Base-by-base conservation (phyloP, 176 grass and related monocot species). In the Oropetium thomaeum region DNA sequence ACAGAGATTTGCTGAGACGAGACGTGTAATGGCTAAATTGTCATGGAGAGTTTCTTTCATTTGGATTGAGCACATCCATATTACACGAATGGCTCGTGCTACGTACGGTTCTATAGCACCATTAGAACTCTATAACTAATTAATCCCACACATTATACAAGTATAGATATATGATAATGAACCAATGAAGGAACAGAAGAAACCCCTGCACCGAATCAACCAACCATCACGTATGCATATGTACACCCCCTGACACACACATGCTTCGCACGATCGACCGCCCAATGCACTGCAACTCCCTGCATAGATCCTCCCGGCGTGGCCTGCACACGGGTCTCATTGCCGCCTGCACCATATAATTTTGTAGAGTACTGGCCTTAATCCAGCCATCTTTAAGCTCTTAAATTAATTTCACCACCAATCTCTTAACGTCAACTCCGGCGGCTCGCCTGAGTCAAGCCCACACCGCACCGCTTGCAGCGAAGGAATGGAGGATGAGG, bases 401-500 rank as follows among this genome's bases (percentile, higher is more conserved):
- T 22, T 55, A 65, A n/a, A n/a, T n/a, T n/a, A n/a, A n/a, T n/a
- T 47, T 35, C 53, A 71, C 29, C 38, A 65, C 40, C 17, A 13
- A 13, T 20, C 20, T 26, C 31, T n/a, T 8, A 10, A 39, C 59
- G 62, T 47, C 75, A 57, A 69, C 37, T 52, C 51, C 22, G 75
- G 79, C 79, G 75, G 83, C 88, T 90, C 88, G 83, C 79, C 88
- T 41, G 88, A 70, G 65, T 83, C 69, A 38, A 69, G 35, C 60
- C 59, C 60, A 65, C 74, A 19, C 59, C 58, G 11, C 9, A 41
- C 58, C 23, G 54, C 30, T 74, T 14, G 43, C 43, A 45, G 43
- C 45, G 45, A 49, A 49, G 45, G 37, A 3, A 25, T 37, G 14
- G 4, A 29, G 38, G 72, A 61, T 20, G 55, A 54, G 67, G 7